These are phyloP conservation scores for Acer saccharum DNA, from an alignment of 345 rosid species.

Conservation along the genomic window DNA sequence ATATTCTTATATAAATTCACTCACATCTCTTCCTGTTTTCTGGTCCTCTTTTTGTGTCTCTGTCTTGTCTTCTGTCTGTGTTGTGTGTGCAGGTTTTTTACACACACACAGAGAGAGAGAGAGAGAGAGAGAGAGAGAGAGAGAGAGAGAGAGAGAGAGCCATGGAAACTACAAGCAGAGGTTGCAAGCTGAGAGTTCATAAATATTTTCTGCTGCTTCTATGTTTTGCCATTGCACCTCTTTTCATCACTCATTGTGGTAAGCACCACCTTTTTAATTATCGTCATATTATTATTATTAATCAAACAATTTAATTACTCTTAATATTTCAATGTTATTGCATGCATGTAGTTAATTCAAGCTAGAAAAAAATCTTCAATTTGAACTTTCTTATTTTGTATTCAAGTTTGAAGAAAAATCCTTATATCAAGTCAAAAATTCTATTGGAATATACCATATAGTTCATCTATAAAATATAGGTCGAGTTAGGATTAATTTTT, in stretches of 20 bases:
- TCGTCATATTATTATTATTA: no score
- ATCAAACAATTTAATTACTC: no score
- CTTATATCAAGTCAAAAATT: background rate
- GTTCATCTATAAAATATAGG: no score
- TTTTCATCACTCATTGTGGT: slow-evolving; percentile 47
- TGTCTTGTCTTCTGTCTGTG: slow-evolving; percentile 4
- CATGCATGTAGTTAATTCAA: no score
- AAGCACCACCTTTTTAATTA: slow-evolving; percentile 15
- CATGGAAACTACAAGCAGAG: slow-evolving; percentile 39
- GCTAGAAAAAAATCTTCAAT: no score
- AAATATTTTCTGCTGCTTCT: slow-evolving; percentile 29
- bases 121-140: background rate
- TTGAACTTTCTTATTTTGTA: no score
- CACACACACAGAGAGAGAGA: background rate
- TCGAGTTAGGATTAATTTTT: background rate
- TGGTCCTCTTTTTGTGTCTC: background rate
- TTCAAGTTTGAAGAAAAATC: no score
- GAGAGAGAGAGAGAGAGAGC: background rate
- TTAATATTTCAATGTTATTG: no score
- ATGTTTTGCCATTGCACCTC: slow-evolving; percentile 38
- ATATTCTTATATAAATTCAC: slow-evolving; percentile 20
- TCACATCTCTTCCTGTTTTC: background rate
- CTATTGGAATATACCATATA: background rate
- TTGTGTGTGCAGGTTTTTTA: slow-evolving; percentile 6
- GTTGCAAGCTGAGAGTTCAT: slow-evolving; percentile 17